phyloP scores from a whole-genome alignment of 768 basidiomycete genomes.

The Plicaturopsis crispa region DNA sequence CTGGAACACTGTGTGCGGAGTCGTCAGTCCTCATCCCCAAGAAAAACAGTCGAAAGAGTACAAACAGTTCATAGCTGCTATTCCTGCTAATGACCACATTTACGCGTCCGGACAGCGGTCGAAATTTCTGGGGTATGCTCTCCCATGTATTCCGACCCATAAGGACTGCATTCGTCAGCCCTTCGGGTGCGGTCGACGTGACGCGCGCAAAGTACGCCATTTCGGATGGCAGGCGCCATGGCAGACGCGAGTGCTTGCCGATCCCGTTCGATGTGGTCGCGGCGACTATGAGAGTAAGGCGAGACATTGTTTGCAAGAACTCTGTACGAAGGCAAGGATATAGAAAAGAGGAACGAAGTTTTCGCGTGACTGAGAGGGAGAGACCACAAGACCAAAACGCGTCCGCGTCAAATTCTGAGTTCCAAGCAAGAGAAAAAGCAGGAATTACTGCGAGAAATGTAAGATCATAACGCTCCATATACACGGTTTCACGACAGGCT shows the following conservation, averaged over 20 bases:
- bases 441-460: too few species aligned
- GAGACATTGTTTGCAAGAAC: too few species aligned
- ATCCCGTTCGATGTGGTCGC: slow-evolving; percentile 87
- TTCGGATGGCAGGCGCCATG: slow-evolving; percentile 86
- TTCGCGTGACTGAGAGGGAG: background rate
- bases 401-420: too few species aligned
- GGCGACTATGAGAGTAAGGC: slow-evolving; percentile 88
- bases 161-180: slow-evolving; percentile 64
- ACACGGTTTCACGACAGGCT: too few species aligned
- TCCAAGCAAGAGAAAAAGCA: too few species aligned
- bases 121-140: slow-evolving; percentile 80
- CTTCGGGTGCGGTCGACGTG: slow-evolving; percentile 53
- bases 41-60: slow-evolving; percentile 9
- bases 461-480: too few species aligned
- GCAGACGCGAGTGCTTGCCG: slow-evolving; percentile 65
- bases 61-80: slow-evolving; percentile 55
- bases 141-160: slow-evolving; percentile 99
- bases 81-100: slow-evolving; percentile 77
- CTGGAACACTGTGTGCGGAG: background rate
- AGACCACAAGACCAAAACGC: background rate
- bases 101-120: slow-evolving; percentile 66
- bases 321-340: too few species aligned
- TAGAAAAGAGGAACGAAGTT: too few species aligned
- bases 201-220: slow-evolving; percentile 89
- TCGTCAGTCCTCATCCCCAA: too few species aligned